Conservation (phyloP, 2,329 filamentous ascomycete genomes). For the Aspergillus thermomutatus region DNA sequence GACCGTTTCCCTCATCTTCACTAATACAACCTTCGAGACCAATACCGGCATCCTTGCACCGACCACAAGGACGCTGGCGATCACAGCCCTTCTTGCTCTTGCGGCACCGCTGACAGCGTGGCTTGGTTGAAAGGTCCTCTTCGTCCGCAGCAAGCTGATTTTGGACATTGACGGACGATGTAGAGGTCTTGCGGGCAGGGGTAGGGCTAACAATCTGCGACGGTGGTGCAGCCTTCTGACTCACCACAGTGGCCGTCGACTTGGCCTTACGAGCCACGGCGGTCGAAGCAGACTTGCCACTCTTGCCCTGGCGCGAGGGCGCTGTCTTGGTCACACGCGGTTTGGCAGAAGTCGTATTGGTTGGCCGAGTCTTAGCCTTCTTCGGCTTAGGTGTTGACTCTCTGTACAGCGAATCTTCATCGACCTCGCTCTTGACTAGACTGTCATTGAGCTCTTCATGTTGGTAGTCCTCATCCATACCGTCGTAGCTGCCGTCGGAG, state of each 20-base stretch:
- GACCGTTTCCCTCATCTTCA: slow-evolving; percentile 95
- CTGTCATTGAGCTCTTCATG: slow-evolving; percentile 52
- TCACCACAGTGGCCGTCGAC: slow-evolving; percentile 14
- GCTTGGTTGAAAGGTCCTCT: slow-evolving; percentile 90
- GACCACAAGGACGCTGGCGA: slow-evolving; percentile 87
- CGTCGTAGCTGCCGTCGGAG: slow-evolving; percentile 60
- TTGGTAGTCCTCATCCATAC: slow-evolving; percentile 52
- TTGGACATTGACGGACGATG: slow-evolving; percentile 62
- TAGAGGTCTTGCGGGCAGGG: slow-evolving; percentile 51
- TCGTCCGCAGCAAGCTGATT: slow-evolving; percentile 66
- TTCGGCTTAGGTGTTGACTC: slow-evolving; percentile 44
- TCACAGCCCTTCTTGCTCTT: slow-evolving; percentile 99
- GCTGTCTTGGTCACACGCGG: slow-evolving; percentile 28
- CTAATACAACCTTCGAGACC: slow-evolving; percentile 91
- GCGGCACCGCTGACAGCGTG: slow-evolving; percentile 93
- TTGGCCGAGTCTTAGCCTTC: slow-evolving; percentile 51
- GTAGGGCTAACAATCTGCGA: slow-evolving; percentile 38
- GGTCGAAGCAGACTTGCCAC: slow-evolving; percentile 31
- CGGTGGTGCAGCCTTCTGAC: slow-evolving; percentile 41
- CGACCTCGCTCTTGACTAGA: slow-evolving; percentile 54
- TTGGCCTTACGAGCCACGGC: slow-evolving; percentile 40
- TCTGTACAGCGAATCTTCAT: slow-evolving; percentile 40
- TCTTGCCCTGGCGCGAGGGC: slow-evolving; percentile 27
- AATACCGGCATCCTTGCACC: slow-evolving; percentile 94
- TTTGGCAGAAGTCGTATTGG: slow-evolving; percentile 29